Evolutionary conservation across 1,284 basidiomycete species (phyloP), one percentile per base, ranked within the genome.

Genomic region (Bondarzewia mesenterica): DNA sequence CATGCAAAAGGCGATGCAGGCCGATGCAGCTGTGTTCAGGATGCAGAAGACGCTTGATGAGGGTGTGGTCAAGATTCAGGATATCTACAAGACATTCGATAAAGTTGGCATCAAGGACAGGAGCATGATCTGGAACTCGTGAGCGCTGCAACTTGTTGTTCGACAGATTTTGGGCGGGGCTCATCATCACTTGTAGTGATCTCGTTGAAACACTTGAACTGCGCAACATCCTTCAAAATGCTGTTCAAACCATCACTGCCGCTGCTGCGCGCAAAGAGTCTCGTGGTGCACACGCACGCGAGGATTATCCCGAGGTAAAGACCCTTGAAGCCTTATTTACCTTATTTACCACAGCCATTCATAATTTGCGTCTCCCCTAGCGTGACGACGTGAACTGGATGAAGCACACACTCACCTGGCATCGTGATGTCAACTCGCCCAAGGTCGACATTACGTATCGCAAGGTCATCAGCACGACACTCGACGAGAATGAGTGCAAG

Each of bases 41-140:
- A 98, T 92, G 32, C 94, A 98, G 66, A 68, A 82, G 60, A 85
- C 85, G 49, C 75, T 99, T 54, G 93, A 98, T 60, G 85, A 95
- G 60, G 96, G 96, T 72, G 91, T 96, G 38, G 59, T 77, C 66
- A 93, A 93, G 73, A 77, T 99, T 63, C 77, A 77, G 54, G 74
- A 80, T 50, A 92, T 98, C 56, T 94, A 91, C 75, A 80, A 86
- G 60, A 88, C 78, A 63, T 99, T 85, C 70, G 78, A 88, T 58
- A 79, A 96, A 46, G 87, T 99, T 57, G 89, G 93, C 53, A 89
- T 97, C 73, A 95, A 95, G 75, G 96, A 99, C 71, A 81, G 95
- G 63, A 92, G 89, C 66, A 90, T 98, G 92, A 96, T 99, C 71
- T 98, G 95, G 96, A 96, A 96, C 73, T 89, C 90, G 90, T 93